A percentile compares a stretch with the other conserved stretches of the same genome.
Evolutionary conservation across 139 green algal species (phyloP).

Genomic region (Volvox reticuliferus): DNA sequence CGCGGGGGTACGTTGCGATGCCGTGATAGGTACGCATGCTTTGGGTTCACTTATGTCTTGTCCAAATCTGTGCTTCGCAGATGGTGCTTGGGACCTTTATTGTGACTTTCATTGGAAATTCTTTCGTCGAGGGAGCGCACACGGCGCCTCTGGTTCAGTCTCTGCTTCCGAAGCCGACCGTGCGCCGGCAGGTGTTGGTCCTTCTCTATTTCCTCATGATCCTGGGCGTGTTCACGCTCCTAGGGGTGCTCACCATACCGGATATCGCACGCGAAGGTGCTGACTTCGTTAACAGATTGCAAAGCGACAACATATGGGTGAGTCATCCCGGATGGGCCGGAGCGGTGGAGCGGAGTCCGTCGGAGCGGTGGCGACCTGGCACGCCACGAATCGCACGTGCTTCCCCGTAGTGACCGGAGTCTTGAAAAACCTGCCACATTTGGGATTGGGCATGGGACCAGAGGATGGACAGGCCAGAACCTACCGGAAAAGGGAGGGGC

Average conservation of each 20-base stretch:
- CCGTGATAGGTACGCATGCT: neutral
- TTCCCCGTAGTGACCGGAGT: too few relatives aligned
- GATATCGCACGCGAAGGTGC: slow-evolving; percentile 88
- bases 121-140: slow-evolving; percentile 72
- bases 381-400: too few relatives aligned
- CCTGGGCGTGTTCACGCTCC: slow-evolving; percentile 73
- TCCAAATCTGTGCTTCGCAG: slow-evolving; percentile 54
- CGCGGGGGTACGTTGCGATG: slow-evolving; percentile 74
- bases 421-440: too few relatives aligned
- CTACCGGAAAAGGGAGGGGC: too few relatives aligned
- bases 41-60: too few relatives aligned
- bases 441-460: too few relatives aligned
- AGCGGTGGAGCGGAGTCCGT: too few relatives aligned
- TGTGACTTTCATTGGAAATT: slow-evolving; percentile 90
- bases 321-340: neutral
- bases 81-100: slow-evolving; percentile 95
- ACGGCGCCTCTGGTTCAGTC: slow-evolving; percentile 40
- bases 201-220: slow-evolving; percentile 87
- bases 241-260: slow-evolving; percentile 90
- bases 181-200: slow-evolving; percentile 76
- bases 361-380: too few relatives aligned
- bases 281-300: slow-evolving; percentile 88
- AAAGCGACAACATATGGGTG: slow-evolving; percentile 94
- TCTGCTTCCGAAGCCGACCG: slow-evolving; percentile 34
- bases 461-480: too few relatives aligned